Base-by-base conservation (phyloP, 441 rosid species). In the Dalechampia spathulata region DNA sequence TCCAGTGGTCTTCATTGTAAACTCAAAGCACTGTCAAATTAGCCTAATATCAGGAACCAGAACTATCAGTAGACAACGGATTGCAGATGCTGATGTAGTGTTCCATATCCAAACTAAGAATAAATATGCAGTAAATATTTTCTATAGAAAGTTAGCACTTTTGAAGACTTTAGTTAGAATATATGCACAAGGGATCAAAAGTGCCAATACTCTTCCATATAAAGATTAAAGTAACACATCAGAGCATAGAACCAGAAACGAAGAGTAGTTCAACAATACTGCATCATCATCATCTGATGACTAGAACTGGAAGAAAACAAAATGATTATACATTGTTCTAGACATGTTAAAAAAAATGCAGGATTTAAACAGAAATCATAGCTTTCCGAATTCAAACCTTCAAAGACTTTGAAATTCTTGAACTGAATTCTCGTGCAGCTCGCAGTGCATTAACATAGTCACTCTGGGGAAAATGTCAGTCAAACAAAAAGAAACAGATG, bases 401-500 rank as follows among this genome's bases (percentile, higher is more conserved):
- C 51, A 91, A 72, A 15, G 92, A 85, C 52, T 80, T 65, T 1
- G 98, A 87, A 65, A 86, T 74, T 60, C 79, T 82, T 42, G 81
- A 71, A 63, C 80, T 73, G 74, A 91, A 91, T 15, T 88, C 89
- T 61, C 81, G 83, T 51, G 96, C 96, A 68, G 95, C 95, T 68
- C 83, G 82, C 84, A 91, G 49, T 47, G 96, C 85, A 69, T 86
- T 81, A 49, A 91, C 95, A 70, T 69, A 91, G 62, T 91, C 98
- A 66, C 66, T 65, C 98, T 91, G 70, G 30, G 58, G 64, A 34
- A 43, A 43, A 75, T 66, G 17, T 75, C 83, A 61, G 32, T 21
- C 25, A 39, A 14, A 32, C 0, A 36, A 54, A 28, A 6, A 1
- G 41, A 37, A 55, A 22, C 8, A 23, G 30, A 17, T n/a, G 26